A percentile compares a stretch with the other conserved stretches of the same genome.
These are phyloP conservation scores for Cryphonectria nitschkei DNA, from an alignment of 2,329 filamentous ascomycete genomes.

Conservation along the genomic window DNA sequence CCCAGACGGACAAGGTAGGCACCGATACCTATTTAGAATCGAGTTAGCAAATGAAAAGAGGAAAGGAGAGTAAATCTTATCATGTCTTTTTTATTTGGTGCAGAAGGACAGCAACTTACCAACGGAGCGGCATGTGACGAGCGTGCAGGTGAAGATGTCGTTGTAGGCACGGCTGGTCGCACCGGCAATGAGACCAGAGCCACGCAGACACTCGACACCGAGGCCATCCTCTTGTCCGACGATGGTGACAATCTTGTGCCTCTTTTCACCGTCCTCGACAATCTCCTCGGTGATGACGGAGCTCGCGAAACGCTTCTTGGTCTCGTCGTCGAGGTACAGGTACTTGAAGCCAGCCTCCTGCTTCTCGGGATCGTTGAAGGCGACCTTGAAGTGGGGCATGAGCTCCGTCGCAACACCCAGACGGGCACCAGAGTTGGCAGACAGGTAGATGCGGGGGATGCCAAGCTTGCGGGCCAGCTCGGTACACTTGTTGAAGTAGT, in stretches of 20 bases:
- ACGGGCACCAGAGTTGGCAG: slow-evolving; percentile 97
- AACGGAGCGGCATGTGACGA: slow-evolving; percentile 97
- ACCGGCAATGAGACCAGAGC: slow-evolving; percentile 96
- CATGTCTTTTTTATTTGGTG: no score
- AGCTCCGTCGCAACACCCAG: slow-evolving; percentile 96
- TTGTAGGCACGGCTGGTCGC: slow-evolving; percentile 96
- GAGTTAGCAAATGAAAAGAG: slow-evolving; percentile 38
- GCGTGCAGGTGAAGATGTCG: slow-evolving; percentile 97
- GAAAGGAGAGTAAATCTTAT: background rate
- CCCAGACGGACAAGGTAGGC: slow-evolving; percentile 98
- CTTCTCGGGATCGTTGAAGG: slow-evolving; percentile 84
- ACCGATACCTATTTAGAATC: slow-evolving; percentile 70
- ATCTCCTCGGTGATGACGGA: slow-evolving; percentile 88
- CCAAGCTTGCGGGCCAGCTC: slow-evolving; percentile 92
- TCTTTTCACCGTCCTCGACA: slow-evolving; percentile 82
- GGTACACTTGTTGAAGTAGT: slow-evolving; percentile 99
- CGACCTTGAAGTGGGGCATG: slow-evolving; percentile 95
- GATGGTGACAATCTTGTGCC: slow-evolving; percentile 92
- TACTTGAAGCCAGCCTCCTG: slow-evolving; percentile 95
- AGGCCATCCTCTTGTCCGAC: slow-evolving; percentile 93
- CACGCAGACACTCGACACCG: slow-evolving; percentile 95
- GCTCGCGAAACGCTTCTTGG: slow-evolving; percentile 85
- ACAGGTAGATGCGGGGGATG: slow-evolving; percentile 96
- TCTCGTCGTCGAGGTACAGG: slow-evolving; percentile 86
- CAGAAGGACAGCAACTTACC: slow-evolving; percentile 55